A percentile compares a stretch with the other conserved stretches of the same genome.
These are phyloP conservation scores for Cladophialophora immunda DNA, from an alignment of 2,329 filamentous ascomycete genomes.

Conservation along the genomic window DNA sequence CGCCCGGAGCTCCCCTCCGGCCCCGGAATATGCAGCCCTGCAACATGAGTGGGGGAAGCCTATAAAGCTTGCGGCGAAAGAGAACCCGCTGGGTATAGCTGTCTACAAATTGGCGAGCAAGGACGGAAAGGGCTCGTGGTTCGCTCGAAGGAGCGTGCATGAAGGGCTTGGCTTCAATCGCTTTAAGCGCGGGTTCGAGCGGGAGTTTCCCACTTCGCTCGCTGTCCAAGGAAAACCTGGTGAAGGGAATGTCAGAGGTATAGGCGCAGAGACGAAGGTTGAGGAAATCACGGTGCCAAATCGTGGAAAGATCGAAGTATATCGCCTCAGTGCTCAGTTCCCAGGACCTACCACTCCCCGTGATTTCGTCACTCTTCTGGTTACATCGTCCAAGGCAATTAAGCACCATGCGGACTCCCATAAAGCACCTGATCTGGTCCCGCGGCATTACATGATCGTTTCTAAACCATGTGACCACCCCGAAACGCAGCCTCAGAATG, in stretches of 20 bases:
- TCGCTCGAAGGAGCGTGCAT: constrained; percentile 84
- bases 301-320: constrained; percentile 64
- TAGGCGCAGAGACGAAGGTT: constrained; percentile 79
- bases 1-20: constrained; percentile 58
- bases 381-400: constrained; percentile 65
- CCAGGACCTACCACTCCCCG: constrained; percentile 86
- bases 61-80: constrained; percentile 73
- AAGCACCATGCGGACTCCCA: constrained; percentile 44
- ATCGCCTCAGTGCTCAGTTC: constrained; percentile 86
- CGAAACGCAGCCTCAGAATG: constrained; percentile 72
- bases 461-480: constrained; percentile 85
- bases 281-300: constrained; percentile 65
- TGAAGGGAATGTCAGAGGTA: constrained; percentile 79
- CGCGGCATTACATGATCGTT: constrained; percentile 82
- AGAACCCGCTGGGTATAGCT: constrained; percentile 78
- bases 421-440: constrained; percentile 44
- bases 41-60: constrained; percentile 87
- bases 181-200: constrained; percentile 78
- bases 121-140: constrained; percentile 89
- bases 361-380: constrained; percentile 83
- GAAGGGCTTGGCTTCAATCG: constrained; percentile 77
- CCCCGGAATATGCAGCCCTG: constrained; percentile 66
- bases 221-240: constrained; percentile 74
- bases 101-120: constrained; percentile 82
- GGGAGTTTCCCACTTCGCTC: constrained; percentile 82